These are phyloP conservation scores for Metschnikowia drakensbergensis DNA, from an alignment of 805 yeast genomes.

Conservation along the genomic window DNA sequence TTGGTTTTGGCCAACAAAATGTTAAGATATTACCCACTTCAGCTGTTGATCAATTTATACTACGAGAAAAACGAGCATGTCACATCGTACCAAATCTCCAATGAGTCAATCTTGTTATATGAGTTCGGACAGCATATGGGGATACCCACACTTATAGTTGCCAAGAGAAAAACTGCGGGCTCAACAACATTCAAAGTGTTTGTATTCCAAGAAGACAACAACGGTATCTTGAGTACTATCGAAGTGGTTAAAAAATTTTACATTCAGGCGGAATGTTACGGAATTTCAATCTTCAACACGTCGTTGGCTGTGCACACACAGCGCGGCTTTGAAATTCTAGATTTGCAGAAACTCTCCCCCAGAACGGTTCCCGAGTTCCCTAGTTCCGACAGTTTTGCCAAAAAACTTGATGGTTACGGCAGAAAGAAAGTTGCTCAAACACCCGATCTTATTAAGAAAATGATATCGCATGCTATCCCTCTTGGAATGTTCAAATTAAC, in stretches of 20 bases:
- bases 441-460: constrained; percentile 30
- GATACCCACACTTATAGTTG: constrained; percentile 52
- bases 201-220: constrained; percentile 53
- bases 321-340: constrained; percentile 63
- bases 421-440: constrained; percentile 27
- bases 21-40: constrained; percentile 60
- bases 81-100: constrained; percentile 47
- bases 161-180: constrained; percentile 49
- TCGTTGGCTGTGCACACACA: constrained; percentile 64
- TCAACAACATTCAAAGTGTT: constrained; percentile 54
- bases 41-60: constrained; percentile 58
- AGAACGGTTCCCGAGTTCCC: constrained; percentile 55
- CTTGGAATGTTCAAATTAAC: constrained; percentile 61
- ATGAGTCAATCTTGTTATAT: constrained; percentile 53
- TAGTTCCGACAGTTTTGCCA: constrained; percentile 13
- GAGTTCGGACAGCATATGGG: constrained; percentile 66
- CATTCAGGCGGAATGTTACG: constrained; percentile 54
- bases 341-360: constrained; percentile 54
- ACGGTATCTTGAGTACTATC: constrained; percentile 40
- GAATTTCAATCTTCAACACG: constrained; percentile 59
- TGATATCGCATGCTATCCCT: constrained; percentile 46
- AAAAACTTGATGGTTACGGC: constrained; percentile 30
- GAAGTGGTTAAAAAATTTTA: constrained; percentile 43
- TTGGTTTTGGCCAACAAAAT: constrained; percentile 56
- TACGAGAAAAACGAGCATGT: constrained; percentile 37